Percentiles rank a stretch among this genome's conserved stretches.
Conservation (phyloP, 2,329 filamentous ascomycete species). For the Fusarium papillatum region DNA sequence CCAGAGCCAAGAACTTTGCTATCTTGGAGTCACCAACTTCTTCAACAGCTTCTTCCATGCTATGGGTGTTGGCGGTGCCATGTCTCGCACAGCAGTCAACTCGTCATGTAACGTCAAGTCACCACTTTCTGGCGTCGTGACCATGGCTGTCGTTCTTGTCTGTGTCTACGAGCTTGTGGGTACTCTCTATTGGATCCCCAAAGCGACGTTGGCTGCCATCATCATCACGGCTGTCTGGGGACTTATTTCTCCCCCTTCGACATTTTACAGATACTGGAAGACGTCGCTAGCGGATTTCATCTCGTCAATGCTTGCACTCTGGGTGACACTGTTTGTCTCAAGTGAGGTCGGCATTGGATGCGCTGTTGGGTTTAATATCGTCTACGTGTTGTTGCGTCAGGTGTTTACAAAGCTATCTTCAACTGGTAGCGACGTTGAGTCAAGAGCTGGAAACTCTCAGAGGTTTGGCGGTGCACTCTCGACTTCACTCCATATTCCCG, state of each 20-base stretch:
- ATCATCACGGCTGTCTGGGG: slow-evolving; percentile 76
- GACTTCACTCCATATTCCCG: slow-evolving; percentile 48
- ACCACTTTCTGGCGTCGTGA: slow-evolving; percentile 71
- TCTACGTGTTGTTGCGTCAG: slow-evolving; percentile 70
- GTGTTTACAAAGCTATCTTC: slow-evolving; percentile 62
- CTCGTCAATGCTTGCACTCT: slow-evolving; percentile 73
- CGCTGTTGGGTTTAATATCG: slow-evolving; percentile 74
- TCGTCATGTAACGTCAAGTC: slow-evolving; percentile 73
- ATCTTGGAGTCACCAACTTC: slow-evolving; percentile 73
- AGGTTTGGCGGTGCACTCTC: slow-evolving; percentile 29
- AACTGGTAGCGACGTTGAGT: slow-evolving; percentile 45
- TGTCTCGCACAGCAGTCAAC: slow-evolving; percentile 78
- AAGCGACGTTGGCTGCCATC: slow-evolving; percentile 74
- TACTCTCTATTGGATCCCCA: slow-evolving; percentile 77
- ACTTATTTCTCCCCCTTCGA: slow-evolving; percentile 68
- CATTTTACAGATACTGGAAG: slow-evolving; percentile 75
- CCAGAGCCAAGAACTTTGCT: slow-evolving; percentile 75
- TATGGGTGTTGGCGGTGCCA: slow-evolving; percentile 75
- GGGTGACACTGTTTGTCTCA: slow-evolving; percentile 72
- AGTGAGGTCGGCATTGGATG: slow-evolving; percentile 71
- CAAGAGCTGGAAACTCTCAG: slow-evolving; percentile 43
- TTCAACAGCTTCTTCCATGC: slow-evolving; percentile 75
- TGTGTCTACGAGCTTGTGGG: slow-evolving; percentile 73
- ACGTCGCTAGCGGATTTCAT: slow-evolving; percentile 75
- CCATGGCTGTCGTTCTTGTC: slow-evolving; percentile 71